Evolutionary conservation across 1,139 yeast genomes (phyloP).

Genomic region (Yamadazyma membranifaciens): DNA sequence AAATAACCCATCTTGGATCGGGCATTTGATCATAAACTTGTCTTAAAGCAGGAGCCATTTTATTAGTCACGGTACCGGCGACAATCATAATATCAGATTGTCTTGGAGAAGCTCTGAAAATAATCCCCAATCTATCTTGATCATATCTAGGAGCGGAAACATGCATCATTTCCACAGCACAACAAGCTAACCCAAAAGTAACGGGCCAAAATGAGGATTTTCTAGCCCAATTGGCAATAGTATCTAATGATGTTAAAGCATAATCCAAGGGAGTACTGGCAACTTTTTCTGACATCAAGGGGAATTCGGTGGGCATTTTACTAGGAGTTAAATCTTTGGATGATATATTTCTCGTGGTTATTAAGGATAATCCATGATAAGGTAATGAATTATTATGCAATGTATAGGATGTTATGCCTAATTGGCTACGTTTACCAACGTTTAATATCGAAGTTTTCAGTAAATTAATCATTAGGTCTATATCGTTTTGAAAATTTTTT

Average conservation of each 20-base stretch:
- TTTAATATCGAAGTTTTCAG: conserved; percentile 6
- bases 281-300: conserved; percentile 45
- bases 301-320: conserved; percentile 42
- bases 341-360: conserved; percentile 27
- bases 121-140: conserved; percentile 90
- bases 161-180: conserved; percentile 97
- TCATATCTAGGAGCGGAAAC: conserved; percentile 90
- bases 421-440: conserved; percentile 12
- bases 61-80: conserved; percentile 88
- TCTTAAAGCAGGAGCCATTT: conserved; percentile 92
- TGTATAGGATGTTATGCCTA: conserved; percentile 9
- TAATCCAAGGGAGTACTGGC: conserved; percentile 65
- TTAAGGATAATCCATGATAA: background rate
- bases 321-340: conserved; percentile 47
- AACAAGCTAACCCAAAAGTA: conserved; percentile 88
- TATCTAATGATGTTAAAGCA: conserved; percentile 80
- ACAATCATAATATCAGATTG: conserved; percentile 93
- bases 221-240: conserved; percentile 89
- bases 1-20: conserved; percentile 86
- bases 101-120: conserved; percentile 93
- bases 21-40: conserved; percentile 96
- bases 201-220: conserved; percentile 94
- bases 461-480: conserved; percentile 1
- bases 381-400: conserved; percentile 1
- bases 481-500: conserved; percentile 9